Percentiles rank a stretch among this genome's conserved stretches.
phyloP scores from a whole-genome alignment of 2,329 filamentous ascomycete species.

The Colletotrichum paranaense region DNA sequence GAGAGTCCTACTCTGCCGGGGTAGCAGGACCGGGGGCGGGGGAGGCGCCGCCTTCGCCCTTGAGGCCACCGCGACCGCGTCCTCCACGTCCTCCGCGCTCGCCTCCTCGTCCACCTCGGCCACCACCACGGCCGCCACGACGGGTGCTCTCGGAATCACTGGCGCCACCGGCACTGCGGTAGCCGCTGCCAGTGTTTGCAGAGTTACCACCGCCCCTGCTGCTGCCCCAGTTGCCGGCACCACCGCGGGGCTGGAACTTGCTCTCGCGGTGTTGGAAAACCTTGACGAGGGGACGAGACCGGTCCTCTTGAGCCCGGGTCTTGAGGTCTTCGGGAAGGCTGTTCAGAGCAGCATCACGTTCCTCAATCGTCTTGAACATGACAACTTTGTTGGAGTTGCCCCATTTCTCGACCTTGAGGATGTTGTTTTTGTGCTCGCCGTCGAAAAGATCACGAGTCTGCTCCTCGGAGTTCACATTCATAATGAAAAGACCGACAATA shows the following conservation, averaged over 20 bases:
- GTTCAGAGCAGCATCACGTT: constrained; percentile 83
- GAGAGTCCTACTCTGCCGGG: constrained; percentile 49
- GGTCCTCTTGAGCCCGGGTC: constrained; percentile 76
- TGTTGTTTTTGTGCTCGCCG: constrained; percentile 85
- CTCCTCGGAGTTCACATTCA: constrained; percentile 85
- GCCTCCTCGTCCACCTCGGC: constrained; percentile 67
- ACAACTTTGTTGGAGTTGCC: constrained; percentile 85
- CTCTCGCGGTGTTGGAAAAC: constrained; percentile 79
- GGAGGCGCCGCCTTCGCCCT: constrained; percentile 68
- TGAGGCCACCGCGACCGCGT: constrained; percentile 66
- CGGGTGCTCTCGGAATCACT: constrained; percentile 73
- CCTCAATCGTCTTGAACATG: constrained; percentile 82
- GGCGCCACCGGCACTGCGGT: constrained; percentile 86
- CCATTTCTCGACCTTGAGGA: constrained; percentile 82
- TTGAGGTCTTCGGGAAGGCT: constrained; percentile 82
- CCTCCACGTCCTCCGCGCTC: constrained; percentile 62
- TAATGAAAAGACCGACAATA: constrained; percentile 89
- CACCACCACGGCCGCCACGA: constrained; percentile 65
- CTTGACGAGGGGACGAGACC: constrained; percentile 84
- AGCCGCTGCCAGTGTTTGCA: constrained; percentile 73
- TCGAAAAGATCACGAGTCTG: constrained; percentile 84
- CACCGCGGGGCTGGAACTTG: constrained; percentile 70
- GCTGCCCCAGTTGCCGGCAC: constrained; percentile 75
- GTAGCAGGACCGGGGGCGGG: constrained; percentile 64
- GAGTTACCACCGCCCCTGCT: constrained; percentile 71